Evolutionary conservation across 495 filamentous ascomycete genomes (phyloP), one percentile per base, ranked within the genome.

Genomic region (Halenospora varia): DNA sequence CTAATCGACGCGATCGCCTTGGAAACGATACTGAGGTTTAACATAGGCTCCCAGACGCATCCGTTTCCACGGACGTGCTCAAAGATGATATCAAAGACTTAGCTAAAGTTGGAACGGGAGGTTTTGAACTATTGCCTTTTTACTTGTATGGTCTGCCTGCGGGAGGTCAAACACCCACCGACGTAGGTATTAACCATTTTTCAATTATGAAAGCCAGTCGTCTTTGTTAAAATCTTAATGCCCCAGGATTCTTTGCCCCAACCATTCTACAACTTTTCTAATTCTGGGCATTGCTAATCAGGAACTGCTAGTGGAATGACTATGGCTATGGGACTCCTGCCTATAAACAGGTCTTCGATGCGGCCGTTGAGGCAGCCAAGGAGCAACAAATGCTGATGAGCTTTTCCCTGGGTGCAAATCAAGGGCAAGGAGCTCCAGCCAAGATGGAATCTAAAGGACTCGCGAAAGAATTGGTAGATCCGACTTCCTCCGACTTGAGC

Each of bases 251-350:
- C 18, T 10, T 10, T 35, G 29, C 42, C 25, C 26, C 45, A 24
- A 49, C 48, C 2, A 48, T 13, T 13, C 29, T 35, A 35, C 13
- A 35, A 4, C 29, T 35, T 35, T 35, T 35, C 29, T 35, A 4
- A 35, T 6, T 6, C 29, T 4, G 29, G 29, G 13, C 29, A 35
- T 35, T 35, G 29, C 29, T 35, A 13, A 35, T 13, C 4, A 13
- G 13, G 29, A 13, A 35, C 13, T 35, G 29, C 29, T 35, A 57
- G 25, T 82, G 78, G 78, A 60, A 63, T 18, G 69, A 53, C 10
- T 74, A 78, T 70, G 76, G 73, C 2, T 81, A 77, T 63, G 78
- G 77, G 0, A 75, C 74, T 0, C 59, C 69, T 10, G 65, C 74
- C 0, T 81, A 70, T 60, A 68, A 63, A 15, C 56, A 70, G 9